These are phyloP conservation scores for Parastagonospora nodorum DNA, from an alignment of 2,329 filamentous ascomycete species.

Conservation along the genomic window DNA sequence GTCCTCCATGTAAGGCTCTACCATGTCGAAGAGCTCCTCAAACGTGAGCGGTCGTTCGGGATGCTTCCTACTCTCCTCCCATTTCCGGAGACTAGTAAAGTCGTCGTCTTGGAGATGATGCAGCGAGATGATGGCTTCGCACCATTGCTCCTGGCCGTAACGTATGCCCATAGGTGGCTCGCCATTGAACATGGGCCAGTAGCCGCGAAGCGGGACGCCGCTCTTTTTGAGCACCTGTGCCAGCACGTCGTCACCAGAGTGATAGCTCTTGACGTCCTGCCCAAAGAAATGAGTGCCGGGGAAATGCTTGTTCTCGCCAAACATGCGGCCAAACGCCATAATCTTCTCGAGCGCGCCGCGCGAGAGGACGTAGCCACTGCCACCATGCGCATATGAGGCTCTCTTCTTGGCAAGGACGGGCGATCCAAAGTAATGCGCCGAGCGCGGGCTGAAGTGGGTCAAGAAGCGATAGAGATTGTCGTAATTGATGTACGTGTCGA, in stretches of 20 bases:
- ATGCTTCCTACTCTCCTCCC: slow-evolving; percentile 30
- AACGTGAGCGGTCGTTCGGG: slow-evolving; percentile 37
- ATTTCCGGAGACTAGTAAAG: slow-evolving; percentile 30
- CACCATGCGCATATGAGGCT: slow-evolving; percentile 50
- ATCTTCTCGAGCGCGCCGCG: slow-evolving; percentile 56
- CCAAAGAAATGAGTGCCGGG: slow-evolving; percentile 45
- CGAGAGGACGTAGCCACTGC: slow-evolving; percentile 51
- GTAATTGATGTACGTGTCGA: slow-evolving; percentile 47
- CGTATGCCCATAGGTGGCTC: slow-evolving; percentile 47
- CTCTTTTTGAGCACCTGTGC: slow-evolving; percentile 45
- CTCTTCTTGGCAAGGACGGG: slow-evolving; percentile 44
- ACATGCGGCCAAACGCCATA: slow-evolving; percentile 45
- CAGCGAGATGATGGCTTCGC: slow-evolving; percentile 48
- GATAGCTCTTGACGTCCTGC: slow-evolving; percentile 38
- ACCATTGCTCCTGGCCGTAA: slow-evolving; percentile 50
- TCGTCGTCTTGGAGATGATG: slow-evolving; percentile 42
- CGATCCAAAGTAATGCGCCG: slow-evolving; percentile 48
- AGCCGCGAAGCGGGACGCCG: slow-evolving; percentile 42
- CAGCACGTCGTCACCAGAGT: slow-evolving; percentile 48
- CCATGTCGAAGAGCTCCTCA: slow-evolving; percentile 38
- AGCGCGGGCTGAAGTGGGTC: slow-evolving; percentile 40
- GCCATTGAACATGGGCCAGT: slow-evolving; percentile 54
- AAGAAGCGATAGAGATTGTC: slow-evolving; percentile 49
- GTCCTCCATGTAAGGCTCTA: slow-evolving; percentile 32
- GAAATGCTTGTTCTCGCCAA: slow-evolving; percentile 37